Evolutionary conservation across 2,329 filamentous ascomycete species (phyloP).

Genomic region (Parastagonospora nodorum): DNA sequence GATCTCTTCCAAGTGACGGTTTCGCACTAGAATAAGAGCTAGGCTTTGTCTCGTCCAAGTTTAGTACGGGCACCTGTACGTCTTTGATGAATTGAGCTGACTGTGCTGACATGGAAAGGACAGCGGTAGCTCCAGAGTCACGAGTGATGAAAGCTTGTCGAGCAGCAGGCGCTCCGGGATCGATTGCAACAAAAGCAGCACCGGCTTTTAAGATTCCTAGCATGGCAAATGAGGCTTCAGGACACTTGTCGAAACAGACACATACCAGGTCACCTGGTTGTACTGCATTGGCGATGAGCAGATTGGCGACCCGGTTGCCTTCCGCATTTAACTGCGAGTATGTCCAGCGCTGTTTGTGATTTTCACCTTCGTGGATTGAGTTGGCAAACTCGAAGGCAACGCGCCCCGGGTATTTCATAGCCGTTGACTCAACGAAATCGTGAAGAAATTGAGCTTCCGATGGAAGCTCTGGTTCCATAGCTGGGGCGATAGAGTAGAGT

Average conservation of each 20-base stretch:
- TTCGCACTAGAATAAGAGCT: constrained; percentile 43
- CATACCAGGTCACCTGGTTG: constrained; percentile 68
- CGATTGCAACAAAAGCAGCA: constrained; percentile 79
- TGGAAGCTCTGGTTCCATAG: constrained; percentile 62
- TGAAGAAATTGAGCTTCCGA: constrained; percentile 70
- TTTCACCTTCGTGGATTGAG: constrained; percentile 54
- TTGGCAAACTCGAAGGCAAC: constrained; percentile 77
- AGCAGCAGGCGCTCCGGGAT: constrained; percentile 71
- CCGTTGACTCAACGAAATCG: constrained; percentile 74
- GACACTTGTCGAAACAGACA: constrained; percentile 82
- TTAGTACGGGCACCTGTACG: constrained; percentile 48
- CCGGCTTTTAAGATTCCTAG: constrained; percentile 82
- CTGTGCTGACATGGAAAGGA: constrained; percentile 63
- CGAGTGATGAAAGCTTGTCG: constrained; percentile 78
- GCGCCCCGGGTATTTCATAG: constrained; percentile 60
- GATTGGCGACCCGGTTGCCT: constrained; percentile 73
- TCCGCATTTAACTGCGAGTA: constrained; percentile 73
- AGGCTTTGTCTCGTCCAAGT: constrained; percentile 51
- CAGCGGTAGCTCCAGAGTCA: constrained; percentile 69
- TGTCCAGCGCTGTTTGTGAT: constrained; percentile 67
- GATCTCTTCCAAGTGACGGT: constrained; percentile 26
- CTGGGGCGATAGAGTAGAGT: constrained; percentile 69
- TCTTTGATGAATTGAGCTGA: constrained; percentile 44
- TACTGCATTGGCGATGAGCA: constrained; percentile 60
- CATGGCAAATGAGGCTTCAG: constrained; percentile 82